phyloP scores from a whole-genome alignment of 345 rosid species.

The Laguncularia racemosa region DNA sequence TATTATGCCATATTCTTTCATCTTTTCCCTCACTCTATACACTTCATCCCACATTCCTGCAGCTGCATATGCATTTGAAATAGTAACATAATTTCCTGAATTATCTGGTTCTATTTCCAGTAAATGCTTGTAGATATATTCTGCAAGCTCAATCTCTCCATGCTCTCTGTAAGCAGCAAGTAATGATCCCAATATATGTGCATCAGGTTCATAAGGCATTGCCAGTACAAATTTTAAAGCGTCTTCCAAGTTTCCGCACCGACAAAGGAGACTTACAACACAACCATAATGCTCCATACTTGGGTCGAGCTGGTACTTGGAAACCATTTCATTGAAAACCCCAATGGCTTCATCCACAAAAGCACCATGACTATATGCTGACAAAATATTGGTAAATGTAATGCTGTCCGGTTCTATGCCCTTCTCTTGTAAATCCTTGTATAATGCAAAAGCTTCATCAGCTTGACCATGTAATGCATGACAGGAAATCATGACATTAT shows the following conservation, averaged over 20 bases:
- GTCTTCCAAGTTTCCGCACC: slow-evolving; percentile 28
- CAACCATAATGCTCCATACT: slow-evolving; percentile 51
- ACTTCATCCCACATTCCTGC: slow-evolving; percentile 46
- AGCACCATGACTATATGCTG: slow-evolving; percentile 37
- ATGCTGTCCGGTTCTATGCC: slow-evolving; percentile 37
- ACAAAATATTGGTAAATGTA: slow-evolving; percentile 37
- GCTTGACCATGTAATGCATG: slow-evolving; percentile 35
- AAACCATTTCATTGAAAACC: slow-evolving; percentile 27
- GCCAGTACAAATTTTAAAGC: slow-evolving; percentile 25
- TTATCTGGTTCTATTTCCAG: slow-evolving; percentile 33
- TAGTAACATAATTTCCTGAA: slow-evolving; percentile 42
- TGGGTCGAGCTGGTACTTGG: slow-evolving; percentile 20
- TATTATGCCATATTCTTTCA: slow-evolving; percentile 44
- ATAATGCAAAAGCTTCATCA: slow-evolving; percentile 27
- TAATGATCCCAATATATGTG: slow-evolving; percentile 36
- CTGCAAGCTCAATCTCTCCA: slow-evolving; percentile 28
- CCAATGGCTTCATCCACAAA: slow-evolving; percentile 31
- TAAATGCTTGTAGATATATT: slow-evolving; percentile 25
- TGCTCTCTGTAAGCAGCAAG: slow-evolving; percentile 30
- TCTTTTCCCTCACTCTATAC: slow-evolving; percentile 30
- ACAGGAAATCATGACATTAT: slow-evolving; percentile 48
- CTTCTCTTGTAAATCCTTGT: slow-evolving; percentile 18
- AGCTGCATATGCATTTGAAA: slow-evolving; percentile 47
- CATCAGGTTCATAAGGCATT: slow-evolving; percentile 46
- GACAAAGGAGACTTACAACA: slow-evolving; percentile 34